Conservation (phyloP, 345 rosid species). For the Corymbia maculata region DNA sequence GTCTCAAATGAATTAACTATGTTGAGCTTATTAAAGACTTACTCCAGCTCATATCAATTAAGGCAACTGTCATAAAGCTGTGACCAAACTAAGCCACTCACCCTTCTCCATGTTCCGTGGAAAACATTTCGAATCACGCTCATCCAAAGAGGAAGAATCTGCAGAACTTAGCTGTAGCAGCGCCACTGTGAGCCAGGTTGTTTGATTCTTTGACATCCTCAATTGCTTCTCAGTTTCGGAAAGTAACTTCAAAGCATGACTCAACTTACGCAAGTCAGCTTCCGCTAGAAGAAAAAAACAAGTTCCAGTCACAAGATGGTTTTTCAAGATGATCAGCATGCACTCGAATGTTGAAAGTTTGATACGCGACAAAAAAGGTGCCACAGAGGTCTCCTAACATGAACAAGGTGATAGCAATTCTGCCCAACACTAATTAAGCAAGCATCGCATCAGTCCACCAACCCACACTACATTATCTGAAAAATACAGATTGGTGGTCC, state of each 20-base stretch:
- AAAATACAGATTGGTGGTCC: background rate
- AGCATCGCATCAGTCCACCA: background rate
- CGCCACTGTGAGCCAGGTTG: slow-evolving; percentile 96
- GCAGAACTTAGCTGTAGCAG: slow-evolving; percentile 71
- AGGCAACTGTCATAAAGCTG: background rate
- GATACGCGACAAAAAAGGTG: background rate
- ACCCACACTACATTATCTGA: background rate
- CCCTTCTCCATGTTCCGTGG: slow-evolving; percentile 41
- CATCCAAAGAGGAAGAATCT: slow-evolving; percentile 37
- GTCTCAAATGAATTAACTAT: background rate
- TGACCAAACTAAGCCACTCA: background rate
- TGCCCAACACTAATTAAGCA: background rate
- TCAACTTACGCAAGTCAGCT: slow-evolving; percentile 59
- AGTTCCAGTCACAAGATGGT: background rate
- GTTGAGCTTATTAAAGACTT: background rate
- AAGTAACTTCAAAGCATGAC: slow-evolving; percentile 73
- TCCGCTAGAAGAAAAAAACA: slow-evolving; percentile 42
- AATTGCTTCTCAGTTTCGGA: slow-evolving; percentile 92
- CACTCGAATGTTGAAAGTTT: background rate
- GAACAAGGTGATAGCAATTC: background rate
- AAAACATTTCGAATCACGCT: slow-evolving; percentile 32
- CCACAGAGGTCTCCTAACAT: background rate
- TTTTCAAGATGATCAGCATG: background rate
- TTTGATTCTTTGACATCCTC: slow-evolving; percentile 82
- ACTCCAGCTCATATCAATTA: background rate